phyloP scores from a whole-genome alignment of 2,329 filamentous ascomycete species.

The Trichoderma afroharzianum region DNA sequence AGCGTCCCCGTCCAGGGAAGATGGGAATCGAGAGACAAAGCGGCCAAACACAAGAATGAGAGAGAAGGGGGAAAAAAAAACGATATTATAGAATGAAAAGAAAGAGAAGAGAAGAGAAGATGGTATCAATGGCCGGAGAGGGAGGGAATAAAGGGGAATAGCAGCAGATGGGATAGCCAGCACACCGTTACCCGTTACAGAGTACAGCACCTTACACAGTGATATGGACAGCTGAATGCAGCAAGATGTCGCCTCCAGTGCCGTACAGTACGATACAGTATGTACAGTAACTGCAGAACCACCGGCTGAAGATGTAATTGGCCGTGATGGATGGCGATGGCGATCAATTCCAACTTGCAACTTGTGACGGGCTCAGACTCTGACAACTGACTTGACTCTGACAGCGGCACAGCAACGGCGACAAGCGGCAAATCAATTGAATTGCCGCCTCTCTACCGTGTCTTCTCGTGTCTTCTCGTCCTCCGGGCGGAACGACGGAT shows the following conservation, averaged over 20 bases:
- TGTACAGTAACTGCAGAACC: too few relatives aligned
- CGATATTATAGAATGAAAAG: neutral
- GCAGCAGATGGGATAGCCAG: neutral
- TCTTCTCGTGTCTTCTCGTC: neutral
- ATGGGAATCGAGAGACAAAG: neutral
- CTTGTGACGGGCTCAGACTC: neutral
- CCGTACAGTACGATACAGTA: too few relatives aligned
- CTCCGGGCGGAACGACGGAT: slow-evolving; percentile 1
- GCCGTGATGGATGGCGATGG: neutral
- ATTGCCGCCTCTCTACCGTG: neutral
- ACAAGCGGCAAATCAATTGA: neutral
- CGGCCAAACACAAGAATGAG: neutral
- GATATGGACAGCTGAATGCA: too few relatives aligned
- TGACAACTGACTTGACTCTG: neutral
- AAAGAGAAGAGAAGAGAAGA: neutral
- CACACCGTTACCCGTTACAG: too few relatives aligned
- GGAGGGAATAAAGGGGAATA: neutral
- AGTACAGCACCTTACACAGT: neutral
- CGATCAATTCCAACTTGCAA: neutral
- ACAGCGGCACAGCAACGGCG: neutral
- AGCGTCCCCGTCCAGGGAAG: neutral
- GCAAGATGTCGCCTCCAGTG: too few relatives aligned
- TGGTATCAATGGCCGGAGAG: neutral
- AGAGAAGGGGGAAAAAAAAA: neutral
- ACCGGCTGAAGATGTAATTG: too few relatives aligned